Evolutionary conservation across 169 alveolate genomes (phyloP).

Genomic region (Toxoplasma gondii): DNA sequence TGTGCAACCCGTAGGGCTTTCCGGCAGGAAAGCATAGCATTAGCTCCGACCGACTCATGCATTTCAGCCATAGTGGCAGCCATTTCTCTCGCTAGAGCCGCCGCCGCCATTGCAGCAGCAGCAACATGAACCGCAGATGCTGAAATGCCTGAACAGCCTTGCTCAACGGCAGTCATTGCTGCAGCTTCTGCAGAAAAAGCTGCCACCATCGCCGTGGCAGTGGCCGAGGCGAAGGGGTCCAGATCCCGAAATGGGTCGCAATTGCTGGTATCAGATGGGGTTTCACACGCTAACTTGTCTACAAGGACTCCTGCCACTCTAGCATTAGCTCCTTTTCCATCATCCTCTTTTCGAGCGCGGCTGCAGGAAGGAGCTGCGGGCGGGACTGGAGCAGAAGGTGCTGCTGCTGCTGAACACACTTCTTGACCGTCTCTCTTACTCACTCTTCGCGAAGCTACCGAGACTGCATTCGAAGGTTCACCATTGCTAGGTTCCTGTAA

Average conservation of each 20-base stretch:
- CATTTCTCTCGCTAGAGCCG: background rate
- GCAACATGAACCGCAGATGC: conserved; percentile 6
- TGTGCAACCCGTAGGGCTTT: no score
- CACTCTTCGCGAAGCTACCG: background rate
- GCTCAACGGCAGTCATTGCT: background rate
- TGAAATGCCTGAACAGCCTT: background rate
- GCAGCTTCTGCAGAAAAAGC: conserved; percentile 28
- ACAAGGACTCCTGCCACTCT: background rate
- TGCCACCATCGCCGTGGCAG: background rate
- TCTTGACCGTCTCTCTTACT: background rate
- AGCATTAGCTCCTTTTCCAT: background rate
- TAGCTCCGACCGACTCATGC: background rate
- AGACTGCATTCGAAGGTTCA: background rate
- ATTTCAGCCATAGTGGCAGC: background rate
- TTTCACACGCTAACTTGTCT: background rate
- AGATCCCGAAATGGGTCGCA: background rate
- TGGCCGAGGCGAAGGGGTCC: conserved; percentile 10
- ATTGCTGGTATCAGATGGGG: background rate
- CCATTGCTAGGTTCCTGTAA: background rate
- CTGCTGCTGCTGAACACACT: background rate
- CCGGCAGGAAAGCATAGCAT: background rate
- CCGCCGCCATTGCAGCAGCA: conserved; percentile 26
- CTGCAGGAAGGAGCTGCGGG: background rate
- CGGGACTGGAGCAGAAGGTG: background rate
- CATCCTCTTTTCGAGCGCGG: background rate